Base-by-base conservation (phyloP, 306 rosid genomes). In the Argentina anserina region DNA sequence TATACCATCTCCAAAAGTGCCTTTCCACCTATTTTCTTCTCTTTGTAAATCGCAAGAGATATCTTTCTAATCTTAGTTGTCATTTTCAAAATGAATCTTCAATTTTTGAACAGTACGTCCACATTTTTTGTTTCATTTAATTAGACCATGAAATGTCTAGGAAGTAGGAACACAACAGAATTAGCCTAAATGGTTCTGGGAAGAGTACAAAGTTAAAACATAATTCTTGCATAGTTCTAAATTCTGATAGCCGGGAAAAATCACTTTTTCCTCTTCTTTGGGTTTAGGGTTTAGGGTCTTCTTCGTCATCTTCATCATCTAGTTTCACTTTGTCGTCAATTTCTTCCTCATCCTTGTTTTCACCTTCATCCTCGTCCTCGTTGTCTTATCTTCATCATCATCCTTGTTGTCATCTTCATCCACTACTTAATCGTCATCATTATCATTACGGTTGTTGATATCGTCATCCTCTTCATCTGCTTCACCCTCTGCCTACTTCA, bases 191-290 rank as follows among this genome's bases (percentile, higher is more conserved):
- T 46, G 18, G 72, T 52, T 33, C 8, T 31, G 33, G 76, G 67
- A 40, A 70, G 33, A 18, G 8, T 42, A 72, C 29, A 26, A 41
- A 9, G 66, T 50, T 52, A 17, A 17, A 47, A 49, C 59, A 41
- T 55, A 18, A 52, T 18, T 18, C 23, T 74, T 39, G 61, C 50
- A 33, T 53, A 1, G 76, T 53, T 33, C 31, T 33, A 33, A 33
- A n/a, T n/a, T n/a, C n/a, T 18, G 12, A 33, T 25, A 45, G 1
- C 0, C 3, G 7, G 17, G 41, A 17, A 4, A 34, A 2, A 49
- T 79, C 82, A 84, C 79, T 81, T 84, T 78, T 81, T 84, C 69
- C 85, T 78, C 85, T 81, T 84, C 81, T 84, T 81, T 21, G 83
- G 85, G 45, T n/a, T n/a, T n/a, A n/a, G 85, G 88, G 72, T 79